Evolutionary conservation across 257 asterid species (phyloP).

Genomic region (Nicotiana noctiflora): DNA sequence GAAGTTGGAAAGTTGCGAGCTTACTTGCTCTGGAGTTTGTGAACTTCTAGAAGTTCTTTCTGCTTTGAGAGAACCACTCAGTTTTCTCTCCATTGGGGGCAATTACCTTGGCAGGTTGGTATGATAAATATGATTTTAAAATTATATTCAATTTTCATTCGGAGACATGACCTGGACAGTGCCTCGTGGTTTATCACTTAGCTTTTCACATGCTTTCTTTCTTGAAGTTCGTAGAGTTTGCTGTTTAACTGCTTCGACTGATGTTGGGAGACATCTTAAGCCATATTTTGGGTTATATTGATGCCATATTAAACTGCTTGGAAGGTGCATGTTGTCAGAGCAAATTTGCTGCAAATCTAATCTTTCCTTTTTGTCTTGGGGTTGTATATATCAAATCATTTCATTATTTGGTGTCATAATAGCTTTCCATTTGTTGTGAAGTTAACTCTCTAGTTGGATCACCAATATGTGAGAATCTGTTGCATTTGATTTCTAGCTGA

Average conservation of each 20-base stretch:
- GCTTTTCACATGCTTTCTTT: neutral
- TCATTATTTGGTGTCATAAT: conserved; percentile 1
- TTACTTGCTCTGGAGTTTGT: conserved; percentile 44
- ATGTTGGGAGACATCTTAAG: neutral
- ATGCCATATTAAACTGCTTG: neutral
- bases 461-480: too few species aligned
- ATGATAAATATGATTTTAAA: neutral
- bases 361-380: neutral
- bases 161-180: neutral
- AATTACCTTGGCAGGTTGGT: conserved; percentile 81
- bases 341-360: neutral
- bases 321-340: neutral
- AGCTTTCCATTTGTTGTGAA: neutral
- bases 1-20: conserved; percentile 80
- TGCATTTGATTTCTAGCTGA: too few species aligned
- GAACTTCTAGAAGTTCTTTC: conserved; percentile 67
- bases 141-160: neutral
- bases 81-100: conserved; percentile 61
- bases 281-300: neutral
- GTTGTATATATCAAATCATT: neutral
- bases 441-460: neutral
- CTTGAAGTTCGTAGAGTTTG: neutral
- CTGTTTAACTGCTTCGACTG: neutral
- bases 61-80: conserved; percentile 55
- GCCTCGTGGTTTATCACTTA: neutral